A percentile compares a stretch with the other conserved stretches of the same genome.
phyloP scores from a whole-genome alignment of 2,329 filamentous ascomycete genomes.

The Calycina marina region DNA sequence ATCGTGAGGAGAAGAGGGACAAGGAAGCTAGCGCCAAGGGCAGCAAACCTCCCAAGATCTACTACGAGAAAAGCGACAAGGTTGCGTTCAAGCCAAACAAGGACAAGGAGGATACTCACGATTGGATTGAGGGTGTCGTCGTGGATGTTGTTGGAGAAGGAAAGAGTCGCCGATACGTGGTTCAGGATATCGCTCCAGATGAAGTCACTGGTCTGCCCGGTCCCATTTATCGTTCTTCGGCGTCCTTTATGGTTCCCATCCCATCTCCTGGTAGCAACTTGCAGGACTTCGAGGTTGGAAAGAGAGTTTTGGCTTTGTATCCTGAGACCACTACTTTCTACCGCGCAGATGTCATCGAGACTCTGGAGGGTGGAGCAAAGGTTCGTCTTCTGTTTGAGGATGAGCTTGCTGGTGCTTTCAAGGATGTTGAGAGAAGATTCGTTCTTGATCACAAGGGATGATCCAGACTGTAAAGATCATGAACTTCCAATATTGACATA shows the following conservation, averaged over 20 bases:
- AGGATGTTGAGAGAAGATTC: conserved; percentile 61
- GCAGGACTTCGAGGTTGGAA: conserved; percentile 48
- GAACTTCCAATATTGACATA: not conserved
- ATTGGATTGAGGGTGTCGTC: conserved; percentile 68
- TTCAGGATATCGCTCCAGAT: conserved; percentile 67
- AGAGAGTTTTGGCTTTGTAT: conserved; percentile 63
- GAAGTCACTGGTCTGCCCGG: conserved; percentile 50
- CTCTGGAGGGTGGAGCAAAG: conserved; percentile 32
- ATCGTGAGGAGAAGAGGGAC: conserved; percentile 15
- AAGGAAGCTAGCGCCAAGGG: conserved; percentile 8
- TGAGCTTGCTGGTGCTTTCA: conserved; percentile 58
- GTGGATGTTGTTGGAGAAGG: conserved; percentile 62
- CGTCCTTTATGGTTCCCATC: conserved; percentile 65
- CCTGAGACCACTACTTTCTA: conserved; percentile 79
- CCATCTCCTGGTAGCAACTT: conserved; percentile 44
- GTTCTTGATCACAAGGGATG: conserved; percentile 52
- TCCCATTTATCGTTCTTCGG: conserved; percentile 51
- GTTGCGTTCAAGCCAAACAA: conserved; percentile 51
- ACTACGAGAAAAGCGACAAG: conserved; percentile 46
- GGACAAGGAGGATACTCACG: conserved; percentile 34
- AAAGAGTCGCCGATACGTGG: conserved; percentile 64
- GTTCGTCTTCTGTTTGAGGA: conserved; percentile 65
- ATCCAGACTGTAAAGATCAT: too few relatives aligned
- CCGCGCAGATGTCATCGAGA: conserved; percentile 65
- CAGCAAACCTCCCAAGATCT: conserved; percentile 35